Evolutionary conservation across 2,329 filamentous ascomycete species (phyloP).

Genomic region (Cordyceps farinosa): DNA sequence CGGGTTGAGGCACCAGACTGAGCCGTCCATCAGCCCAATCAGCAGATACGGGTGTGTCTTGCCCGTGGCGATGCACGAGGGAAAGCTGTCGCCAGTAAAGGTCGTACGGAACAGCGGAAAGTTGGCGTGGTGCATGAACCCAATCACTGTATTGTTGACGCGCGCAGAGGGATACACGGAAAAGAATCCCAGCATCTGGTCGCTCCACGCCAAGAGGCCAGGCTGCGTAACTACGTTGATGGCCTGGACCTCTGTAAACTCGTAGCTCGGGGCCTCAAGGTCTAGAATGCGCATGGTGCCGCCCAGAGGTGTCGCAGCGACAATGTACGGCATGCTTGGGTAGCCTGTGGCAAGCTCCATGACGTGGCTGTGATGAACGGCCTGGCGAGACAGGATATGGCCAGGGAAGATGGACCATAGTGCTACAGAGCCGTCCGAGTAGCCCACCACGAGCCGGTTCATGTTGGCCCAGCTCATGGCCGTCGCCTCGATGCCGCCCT

Average conservation of each 20-base stretch:
- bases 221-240: slow-evolving; percentile 51
- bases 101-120: slow-evolving; percentile 52
- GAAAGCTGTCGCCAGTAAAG: slow-evolving; percentile 47
- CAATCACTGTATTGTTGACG: slow-evolving; percentile 49
- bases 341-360: slow-evolving; percentile 55
- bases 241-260: slow-evolving; percentile 51
- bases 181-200: slow-evolving; percentile 54
- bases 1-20: slow-evolving; percentile 45
- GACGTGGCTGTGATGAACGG: slow-evolving; percentile 51
- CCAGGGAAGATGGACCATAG: slow-evolving; percentile 54
- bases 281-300: slow-evolving; percentile 52
- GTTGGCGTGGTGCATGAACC: slow-evolving; percentile 50
- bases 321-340: slow-evolving; percentile 52
- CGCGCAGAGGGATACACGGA: slow-evolving; percentile 50
- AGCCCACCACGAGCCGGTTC: slow-evolving; percentile 53
- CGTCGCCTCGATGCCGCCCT: slow-evolving; percentile 48
- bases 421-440: slow-evolving; percentile 53
- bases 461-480: slow-evolving; percentile 53
- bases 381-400: slow-evolving; percentile 47
- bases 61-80: slow-evolving; percentile 49
- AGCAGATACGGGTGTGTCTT: slow-evolving; percentile 51
- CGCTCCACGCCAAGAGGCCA: slow-evolving; percentile 51
- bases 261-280: slow-evolving; percentile 48
- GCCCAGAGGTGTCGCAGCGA: slow-evolving; percentile 53
- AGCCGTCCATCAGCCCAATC: slow-evolving; percentile 52